phyloP scores from a whole-genome alignment of 106 monocot species.

The Apostasia ramifera region DNA sequence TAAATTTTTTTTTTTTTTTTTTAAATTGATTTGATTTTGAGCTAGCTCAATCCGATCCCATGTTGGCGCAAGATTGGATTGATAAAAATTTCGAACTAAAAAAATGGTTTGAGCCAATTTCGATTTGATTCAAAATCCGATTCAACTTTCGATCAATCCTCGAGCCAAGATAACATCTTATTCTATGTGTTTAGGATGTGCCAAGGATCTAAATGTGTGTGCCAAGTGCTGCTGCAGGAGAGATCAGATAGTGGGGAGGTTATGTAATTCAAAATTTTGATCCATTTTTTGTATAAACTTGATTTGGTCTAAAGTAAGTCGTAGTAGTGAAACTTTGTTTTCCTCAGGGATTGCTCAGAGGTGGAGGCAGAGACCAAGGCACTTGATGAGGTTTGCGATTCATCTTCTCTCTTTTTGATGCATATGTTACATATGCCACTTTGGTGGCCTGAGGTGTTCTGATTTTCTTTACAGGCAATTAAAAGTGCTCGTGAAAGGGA shows the following conservation, averaged over 20 bases:
- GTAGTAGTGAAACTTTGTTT: not conserved
- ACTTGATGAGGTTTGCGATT: constrained; percentile 56
- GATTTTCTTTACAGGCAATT: constrained; percentile 14
- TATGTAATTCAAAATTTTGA: not conserved
- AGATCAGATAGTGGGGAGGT: constrained; percentile 68
- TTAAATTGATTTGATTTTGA: not conserved
- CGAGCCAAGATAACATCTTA: not conserved
- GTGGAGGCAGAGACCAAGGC: constrained; percentile 59
- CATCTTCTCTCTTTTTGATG: not conserved
- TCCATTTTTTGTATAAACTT: constrained; percentile 1
- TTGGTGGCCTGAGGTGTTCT: not conserved
- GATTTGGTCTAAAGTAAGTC: not conserved
- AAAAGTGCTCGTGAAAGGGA: constrained; percentile 29
- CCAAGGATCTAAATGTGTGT: constrained; percentile 58
- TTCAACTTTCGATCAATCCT: too few species aligned
- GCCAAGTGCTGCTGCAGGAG: constrained; percentile 77
- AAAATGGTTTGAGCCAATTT: too few species aligned
- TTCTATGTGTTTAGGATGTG: constrained; percentile 39
- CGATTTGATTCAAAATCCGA: too few species aligned
- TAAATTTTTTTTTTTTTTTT: not conserved
- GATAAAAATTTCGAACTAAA: too few species aligned
- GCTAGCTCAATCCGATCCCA: too few species aligned
- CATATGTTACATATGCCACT: not conserved
- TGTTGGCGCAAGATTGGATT: too few species aligned
- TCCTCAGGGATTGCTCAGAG: constrained; percentile 66